phyloP scores from a whole-genome alignment of 2,329 filamentous ascomycete species.

The Alternaria infectoria region DNA sequence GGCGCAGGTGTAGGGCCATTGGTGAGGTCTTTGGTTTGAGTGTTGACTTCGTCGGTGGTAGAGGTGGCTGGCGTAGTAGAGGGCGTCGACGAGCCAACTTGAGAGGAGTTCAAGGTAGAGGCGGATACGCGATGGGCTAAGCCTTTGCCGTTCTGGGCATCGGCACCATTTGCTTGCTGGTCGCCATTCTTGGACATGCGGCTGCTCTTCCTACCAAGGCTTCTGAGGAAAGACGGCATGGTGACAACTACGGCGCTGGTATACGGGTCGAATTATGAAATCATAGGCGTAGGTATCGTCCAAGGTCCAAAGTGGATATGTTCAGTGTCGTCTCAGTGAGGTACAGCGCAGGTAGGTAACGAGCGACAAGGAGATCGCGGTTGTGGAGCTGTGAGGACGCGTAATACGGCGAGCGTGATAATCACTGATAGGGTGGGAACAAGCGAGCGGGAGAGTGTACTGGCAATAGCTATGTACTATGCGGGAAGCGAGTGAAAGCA shows the following conservation, averaged over 20 bases:
- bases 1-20: constrained; percentile 53
- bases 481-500: constrained; percentile 30
- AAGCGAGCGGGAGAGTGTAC: constrained; percentile 23
- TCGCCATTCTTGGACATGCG: constrained; percentile 64
- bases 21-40: constrained; percentile 63
- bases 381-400: constrained; percentile 27
- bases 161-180: constrained; percentile 21
- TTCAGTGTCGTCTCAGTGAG: not conserved
- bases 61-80: constrained; percentile 69
- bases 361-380: constrained; percentile 18
- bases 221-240: constrained; percentile 72
- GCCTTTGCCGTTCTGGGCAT: constrained; percentile 32
- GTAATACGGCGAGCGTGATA: constrained; percentile 31
- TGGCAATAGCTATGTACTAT: constrained; percentile 23
- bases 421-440: constrained; percentile 18
- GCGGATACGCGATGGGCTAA: constrained; percentile 64
- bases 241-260: constrained; percentile 15
- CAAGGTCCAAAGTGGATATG: not conserved
- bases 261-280: constrained; percentile 12
- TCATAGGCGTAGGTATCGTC: constrained; percentile 16
- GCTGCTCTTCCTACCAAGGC: constrained; percentile 74
- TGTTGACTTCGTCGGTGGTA: constrained; percentile 72
- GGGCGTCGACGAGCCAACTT: constrained; percentile 72
- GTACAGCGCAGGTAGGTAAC: constrained; percentile 6
- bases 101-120: constrained; percentile 64